phyloP scores from a whole-genome alignment of 2,329 filamentous ascomycete genomes.

The Colletotrichum tropicale region DNA sequence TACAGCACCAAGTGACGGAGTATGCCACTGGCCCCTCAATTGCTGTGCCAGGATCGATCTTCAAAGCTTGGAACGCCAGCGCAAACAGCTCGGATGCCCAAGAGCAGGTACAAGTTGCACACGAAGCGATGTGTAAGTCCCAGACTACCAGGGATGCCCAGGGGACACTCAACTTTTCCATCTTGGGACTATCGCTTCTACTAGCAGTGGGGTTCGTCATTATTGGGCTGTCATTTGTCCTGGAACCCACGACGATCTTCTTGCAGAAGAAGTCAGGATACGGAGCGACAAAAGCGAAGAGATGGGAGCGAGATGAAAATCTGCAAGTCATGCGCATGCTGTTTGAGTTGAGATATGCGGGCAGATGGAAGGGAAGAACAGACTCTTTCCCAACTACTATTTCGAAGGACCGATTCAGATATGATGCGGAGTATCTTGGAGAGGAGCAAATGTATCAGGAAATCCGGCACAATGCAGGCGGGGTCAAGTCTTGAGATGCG shows the following conservation, averaged over 20 bases:
- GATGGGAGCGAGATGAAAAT: slow-evolving; percentile 4
- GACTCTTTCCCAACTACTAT: background rate
- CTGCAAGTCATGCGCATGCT: slow-evolving; percentile 9
- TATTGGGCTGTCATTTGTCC: background rate
- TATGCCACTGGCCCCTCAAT: background rate
- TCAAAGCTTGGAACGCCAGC: background rate
- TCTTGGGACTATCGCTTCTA: background rate
- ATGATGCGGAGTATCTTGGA: background rate
- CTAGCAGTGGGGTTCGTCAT: background rate
- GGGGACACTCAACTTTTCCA: slow-evolving; percentile 5
- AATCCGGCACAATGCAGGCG: background rate
- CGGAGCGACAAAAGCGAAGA: background rate
- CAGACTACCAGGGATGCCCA: background rate
- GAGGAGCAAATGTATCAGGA: background rate
- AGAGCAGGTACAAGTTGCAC: background rate
- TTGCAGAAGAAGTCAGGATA: background rate
- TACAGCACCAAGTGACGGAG: background rate
- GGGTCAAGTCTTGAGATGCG: background rate
- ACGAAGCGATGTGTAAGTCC: background rate
- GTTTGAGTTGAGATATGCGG: background rate
- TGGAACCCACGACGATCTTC: background rate
- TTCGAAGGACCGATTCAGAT: background rate
- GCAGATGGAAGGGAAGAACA: background rate
- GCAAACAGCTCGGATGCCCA: background rate
- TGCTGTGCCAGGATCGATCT: background rate